These are phyloP conservation scores for Calonectria montana DNA, from an alignment of 2,329 filamentous ascomycete genomes.

Conservation along the genomic window DNA sequence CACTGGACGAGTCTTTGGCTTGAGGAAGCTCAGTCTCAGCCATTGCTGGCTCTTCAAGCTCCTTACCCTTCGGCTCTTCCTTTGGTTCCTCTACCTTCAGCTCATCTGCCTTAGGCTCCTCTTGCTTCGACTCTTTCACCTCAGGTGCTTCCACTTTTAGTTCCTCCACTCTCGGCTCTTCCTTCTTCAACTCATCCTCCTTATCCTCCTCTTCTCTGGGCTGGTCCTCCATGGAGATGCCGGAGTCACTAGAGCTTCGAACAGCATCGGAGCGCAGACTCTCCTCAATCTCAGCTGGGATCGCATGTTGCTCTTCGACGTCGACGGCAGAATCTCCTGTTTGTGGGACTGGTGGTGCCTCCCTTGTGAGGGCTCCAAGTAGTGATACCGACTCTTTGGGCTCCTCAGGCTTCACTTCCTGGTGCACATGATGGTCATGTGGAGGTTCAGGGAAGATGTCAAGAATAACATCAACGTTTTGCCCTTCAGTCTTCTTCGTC, in stretches of 20 bases:
- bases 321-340: slow-evolving; percentile 4
- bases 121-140: not conserved
- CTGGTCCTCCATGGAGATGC: slow-evolving; percentile 34
- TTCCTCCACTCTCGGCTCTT: not conserved
- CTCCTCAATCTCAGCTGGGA: not conserved
- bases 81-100: not conserved
- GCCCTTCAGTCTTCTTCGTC: slow-evolving; percentile 5
- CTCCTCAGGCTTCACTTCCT: slow-evolving; percentile 14
- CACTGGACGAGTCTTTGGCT: not conserved
- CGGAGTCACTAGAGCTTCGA: slow-evolving; percentile 36
- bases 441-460: slow-evolving; percentile 35
- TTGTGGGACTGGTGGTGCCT: not conserved
- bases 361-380: slow-evolving; percentile 1
- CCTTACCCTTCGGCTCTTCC: not conserved
- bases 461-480: slow-evolving; percentile 16
- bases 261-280: slow-evolving; percentile 6
- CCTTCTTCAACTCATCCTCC: not conserved
- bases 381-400: slow-evolving; percentile 7
- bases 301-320: slow-evolving; percentile 1
- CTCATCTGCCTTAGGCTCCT: slow-evolving; percentile 17
- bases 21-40: not conserved
- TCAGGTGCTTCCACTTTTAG: not conserved
- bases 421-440: slow-evolving; percentile 6
- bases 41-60: not conserved
- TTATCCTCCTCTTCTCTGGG: slow-evolving; percentile 27